Conservation (phyloP, 345 rosid species). For the Anastatica hierochuntica region DNA sequence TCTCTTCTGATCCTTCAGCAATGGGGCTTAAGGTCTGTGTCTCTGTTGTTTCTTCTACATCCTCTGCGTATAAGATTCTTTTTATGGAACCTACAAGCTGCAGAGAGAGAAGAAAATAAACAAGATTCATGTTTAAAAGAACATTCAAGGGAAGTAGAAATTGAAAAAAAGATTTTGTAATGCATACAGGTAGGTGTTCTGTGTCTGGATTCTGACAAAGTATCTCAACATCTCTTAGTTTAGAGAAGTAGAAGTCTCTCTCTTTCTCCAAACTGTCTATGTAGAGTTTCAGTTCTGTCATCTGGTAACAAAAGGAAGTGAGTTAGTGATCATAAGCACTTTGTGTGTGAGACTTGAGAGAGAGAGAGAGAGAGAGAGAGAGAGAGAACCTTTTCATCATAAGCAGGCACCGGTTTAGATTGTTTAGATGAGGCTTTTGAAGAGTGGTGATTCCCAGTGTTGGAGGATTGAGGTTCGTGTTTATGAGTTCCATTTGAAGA, state of each 20-base stretch:
- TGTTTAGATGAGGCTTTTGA: constrained; percentile 48
- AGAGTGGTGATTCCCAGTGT: constrained; percentile 35
- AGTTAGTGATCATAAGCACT: constrained; percentile 2
- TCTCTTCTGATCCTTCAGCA: constrained; percentile 62
- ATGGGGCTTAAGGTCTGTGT: constrained; percentile 84
- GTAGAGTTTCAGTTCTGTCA: constrained; percentile 83
- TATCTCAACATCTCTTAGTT: constrained; percentile 84
- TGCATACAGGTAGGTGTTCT: constrained; percentile 52
- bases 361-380: neutral
- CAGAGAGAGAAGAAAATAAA: neutral
- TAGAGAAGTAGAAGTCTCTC: constrained; percentile 87
- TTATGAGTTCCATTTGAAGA: constrained; percentile 53
- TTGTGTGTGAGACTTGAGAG: neutral
- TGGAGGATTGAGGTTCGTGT: constrained; percentile 38
- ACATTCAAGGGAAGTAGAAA: neutral
- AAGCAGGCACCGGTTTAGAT: constrained; percentile 40
- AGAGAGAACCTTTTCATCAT: constrained; percentile 64
- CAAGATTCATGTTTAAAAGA: neutral
- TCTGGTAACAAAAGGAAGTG: constrained; percentile 35
- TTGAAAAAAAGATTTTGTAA: neutral
- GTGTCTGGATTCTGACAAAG: constrained; percentile 64
- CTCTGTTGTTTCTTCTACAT: constrained; percentile 41
- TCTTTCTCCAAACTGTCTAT: constrained; percentile 96
- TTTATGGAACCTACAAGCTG: constrained; percentile 81
- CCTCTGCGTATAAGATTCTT: constrained; percentile 70